Evolutionary conservation across 352 stramenopile species (phyloP), one percentile per base, ranked within the genome.

Genomic region (Phytophthora sp.): DNA sequence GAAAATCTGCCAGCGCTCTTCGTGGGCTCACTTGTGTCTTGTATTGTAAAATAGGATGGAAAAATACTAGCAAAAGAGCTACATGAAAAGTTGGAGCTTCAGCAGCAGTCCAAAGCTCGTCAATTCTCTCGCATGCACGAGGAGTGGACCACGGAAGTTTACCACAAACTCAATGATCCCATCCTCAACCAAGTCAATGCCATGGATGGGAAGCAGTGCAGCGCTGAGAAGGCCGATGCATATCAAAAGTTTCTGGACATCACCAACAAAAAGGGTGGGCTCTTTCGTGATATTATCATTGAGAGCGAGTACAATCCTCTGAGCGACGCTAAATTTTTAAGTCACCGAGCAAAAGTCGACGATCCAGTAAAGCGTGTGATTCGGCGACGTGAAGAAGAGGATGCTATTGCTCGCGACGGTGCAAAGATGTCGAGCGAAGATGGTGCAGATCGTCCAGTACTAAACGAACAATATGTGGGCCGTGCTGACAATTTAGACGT

Each of bases 221-320:
- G 58, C 35, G 38, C 26, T 23, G 52, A 73, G 18, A 62, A 43
- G 21, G 52, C 44, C n/a, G 72, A 86, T 56, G 73, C 76, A 26
- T 91, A 93, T 49, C 78, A 89, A 57, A 84, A 82, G 44, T 93
- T 91, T 50, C 65, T 93, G 10, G 82, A 91, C 56, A 88, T 89
- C 62, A 89, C 80, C 41, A 90, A 91, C 72, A 91, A 91, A 65
- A 92, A 92, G 51, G 82, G 79, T 7, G 81, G 80, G 8, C 69
- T 93, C 51, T 93, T 91, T 42, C 84, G 84, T 48, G 84, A 93
- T 52, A 93, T 93, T 55, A 93, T 91, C 60, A 93, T 91, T 44
- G 82, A 91, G 50, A 93, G 80, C 68, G 82, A 93, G 66, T 93
- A 93, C 64, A 89, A 91, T 42, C 84, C 82, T 50, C 66, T 93